Evolutionary conservation across 345 rosid species (phyloP).

Genomic region (Orychophragmus violaceus): DNA sequence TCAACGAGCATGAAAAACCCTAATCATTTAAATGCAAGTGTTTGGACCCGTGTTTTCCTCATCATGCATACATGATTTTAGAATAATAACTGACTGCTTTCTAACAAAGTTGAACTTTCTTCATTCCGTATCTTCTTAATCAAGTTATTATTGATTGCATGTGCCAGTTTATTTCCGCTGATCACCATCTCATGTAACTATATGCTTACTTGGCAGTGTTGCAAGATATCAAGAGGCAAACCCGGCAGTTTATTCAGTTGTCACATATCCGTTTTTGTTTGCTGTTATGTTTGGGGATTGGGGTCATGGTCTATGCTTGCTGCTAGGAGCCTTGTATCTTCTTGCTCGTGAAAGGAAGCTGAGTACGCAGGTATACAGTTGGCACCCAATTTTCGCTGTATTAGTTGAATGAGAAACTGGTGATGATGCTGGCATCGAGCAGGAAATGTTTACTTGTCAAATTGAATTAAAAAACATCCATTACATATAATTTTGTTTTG

Average conservation of each 20-base stretch:
- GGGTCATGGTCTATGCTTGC: conserved; percentile 98
- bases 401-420: not conserved
- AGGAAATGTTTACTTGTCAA: not conserved
- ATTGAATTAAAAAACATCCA: not conserved
- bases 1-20: not conserved
- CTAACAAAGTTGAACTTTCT: not conserved
- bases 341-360: conserved; percentile 78
- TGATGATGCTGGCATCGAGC: not conserved
- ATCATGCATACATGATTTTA: not conserved
- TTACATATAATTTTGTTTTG: not conserved
- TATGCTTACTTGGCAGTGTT: conserved; percentile 56
- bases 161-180: not conserved
- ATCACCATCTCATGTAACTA: conserved; percentile 15
- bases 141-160: conserved; percentile 12
- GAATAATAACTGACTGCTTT: not conserved
- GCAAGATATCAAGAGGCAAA: conserved; percentile 96
- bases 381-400: not conserved
- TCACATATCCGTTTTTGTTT: conserved; percentile 94
- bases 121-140: not conserved
- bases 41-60: not conserved
- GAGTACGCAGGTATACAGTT: conserved; percentile 56
- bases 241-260: conserved; percentile 79
- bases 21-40: not conserved
- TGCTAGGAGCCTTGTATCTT: conserved; percentile 82
- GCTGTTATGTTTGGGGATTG: conserved; percentile 99